Conservation (phyloP, 129 eudicot genomes). For the Lactuca saligna region DNA sequence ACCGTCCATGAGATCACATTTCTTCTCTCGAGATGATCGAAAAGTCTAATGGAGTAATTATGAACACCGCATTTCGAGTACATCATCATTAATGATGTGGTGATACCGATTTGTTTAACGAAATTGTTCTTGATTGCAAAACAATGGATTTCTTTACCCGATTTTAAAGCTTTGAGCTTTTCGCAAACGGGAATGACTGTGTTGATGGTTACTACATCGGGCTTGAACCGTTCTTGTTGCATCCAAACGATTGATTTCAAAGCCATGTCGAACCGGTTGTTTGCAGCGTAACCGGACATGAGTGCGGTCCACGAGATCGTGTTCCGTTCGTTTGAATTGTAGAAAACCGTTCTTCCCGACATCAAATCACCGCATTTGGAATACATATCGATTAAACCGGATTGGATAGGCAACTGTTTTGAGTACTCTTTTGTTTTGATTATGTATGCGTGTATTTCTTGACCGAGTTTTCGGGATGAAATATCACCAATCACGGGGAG, state of each 20-base stretch:
- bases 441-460: slow-evolving; percentile 79
- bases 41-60: slow-evolving; percentile 44
- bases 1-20: slow-evolving; percentile 84
- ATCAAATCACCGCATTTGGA: slow-evolving; percentile 83
- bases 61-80: slow-evolving; percentile 68
- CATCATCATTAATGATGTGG: slow-evolving; percentile 82
- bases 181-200: slow-evolving; percentile 80
- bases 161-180: slow-evolving; percentile 57
- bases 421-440: slow-evolving; percentile 72
- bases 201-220: slow-evolving; percentile 73
- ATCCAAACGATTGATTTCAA: slow-evolving; percentile 70
- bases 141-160: slow-evolving; percentile 83
- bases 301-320: slow-evolving; percentile 83
- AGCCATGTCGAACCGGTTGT: slow-evolving; percentile 74
- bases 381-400: slow-evolving; percentile 81
- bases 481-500: slow-evolving; percentile 69
- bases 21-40: slow-evolving; percentile 50
- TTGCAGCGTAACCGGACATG: slow-evolving; percentile 65
- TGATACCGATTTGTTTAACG: slow-evolving; percentile 46
- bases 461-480: slow-evolving; percentile 45
- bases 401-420: slow-evolving; percentile 60
- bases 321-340: slow-evolving; percentile 63
- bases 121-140: slow-evolving; percentile 60
- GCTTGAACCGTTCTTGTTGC: slow-evolving; percentile 92
- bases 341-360: slow-evolving; percentile 74